Percentiles rank a stretch among this genome's conserved stretches.
These are phyloP conservation scores for Fusarium mangiferae DNA, from an alignment of 2,329 filamentous ascomycete genomes.

Conservation along the genomic window DNA sequence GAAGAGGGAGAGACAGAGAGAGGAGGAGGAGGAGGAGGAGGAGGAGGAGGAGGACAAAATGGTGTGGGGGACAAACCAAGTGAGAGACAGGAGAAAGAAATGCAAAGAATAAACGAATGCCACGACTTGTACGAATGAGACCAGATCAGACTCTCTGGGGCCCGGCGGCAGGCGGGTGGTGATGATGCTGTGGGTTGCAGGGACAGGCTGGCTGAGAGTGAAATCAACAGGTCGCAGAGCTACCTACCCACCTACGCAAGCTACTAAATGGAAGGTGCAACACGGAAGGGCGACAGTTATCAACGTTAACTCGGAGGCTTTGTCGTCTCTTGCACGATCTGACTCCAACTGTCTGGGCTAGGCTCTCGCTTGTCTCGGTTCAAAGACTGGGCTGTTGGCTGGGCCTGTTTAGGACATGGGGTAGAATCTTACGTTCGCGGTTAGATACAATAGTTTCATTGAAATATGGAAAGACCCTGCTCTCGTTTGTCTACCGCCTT, in stretches of 20 bases:
- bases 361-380: neutral
- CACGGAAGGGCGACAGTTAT: conserved; percentile 9
- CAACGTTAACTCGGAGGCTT: conserved; percentile 16
- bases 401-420: conserved; percentile 22
- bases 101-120: conserved; percentile 40
- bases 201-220: conserved; percentile 40
- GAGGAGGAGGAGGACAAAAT: conserved; percentile 18
- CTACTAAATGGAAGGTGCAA: conserved; percentile 21
- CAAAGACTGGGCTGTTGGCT: conserved; percentile 19
- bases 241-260: neutral
- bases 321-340: conserved; percentile 34
- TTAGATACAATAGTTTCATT: neutral
- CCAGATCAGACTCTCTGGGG: conserved; percentile 29
- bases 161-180: conserved; percentile 26
- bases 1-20: neutral
- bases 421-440: conserved; percentile 8
- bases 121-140: conserved; percentile 43
- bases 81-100: conserved; percentile 23
- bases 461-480: neutral
- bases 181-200: conserved; percentile 43
- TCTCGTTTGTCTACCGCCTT: neutral
- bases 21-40: too few species aligned
- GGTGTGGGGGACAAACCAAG: conserved; percentile 30
- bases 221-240: conserved; percentile 31
- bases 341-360: neutral